These are phyloP conservation scores for Catharanthus roseus DNA, from an alignment of 257 asterid genomes.

Conservation along the genomic window DNA sequence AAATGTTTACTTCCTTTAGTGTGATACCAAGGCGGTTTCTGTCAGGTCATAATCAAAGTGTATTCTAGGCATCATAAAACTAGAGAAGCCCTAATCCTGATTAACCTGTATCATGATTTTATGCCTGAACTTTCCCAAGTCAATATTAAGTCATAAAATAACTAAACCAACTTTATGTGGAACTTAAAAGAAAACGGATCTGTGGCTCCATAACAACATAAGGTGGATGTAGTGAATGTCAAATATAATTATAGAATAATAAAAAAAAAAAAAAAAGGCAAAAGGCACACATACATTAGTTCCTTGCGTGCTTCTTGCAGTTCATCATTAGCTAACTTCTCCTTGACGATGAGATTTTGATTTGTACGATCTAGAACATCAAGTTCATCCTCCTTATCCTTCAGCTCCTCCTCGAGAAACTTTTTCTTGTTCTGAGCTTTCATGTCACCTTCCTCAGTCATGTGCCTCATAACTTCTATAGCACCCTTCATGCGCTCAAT, in stretches of 20 bases:
- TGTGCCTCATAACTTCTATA: no score
- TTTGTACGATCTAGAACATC: constrained; percentile 38
- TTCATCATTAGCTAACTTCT: constrained; percentile 68
- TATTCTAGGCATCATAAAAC: not conserved
- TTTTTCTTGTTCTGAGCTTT: no score
- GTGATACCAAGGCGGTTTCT: not conserved
- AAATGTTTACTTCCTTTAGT: not conserved
- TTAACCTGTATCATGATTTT: not conserved
- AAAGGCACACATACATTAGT: constrained; percentile 55
- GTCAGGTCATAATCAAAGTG: not conserved
- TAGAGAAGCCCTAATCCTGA: not conserved
- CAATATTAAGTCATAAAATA: not conserved
- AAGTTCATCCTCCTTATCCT: constrained; percentile 70
- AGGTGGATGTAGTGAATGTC: not conserved
- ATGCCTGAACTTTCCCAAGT: not conserved
- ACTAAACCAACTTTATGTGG: not conserved
- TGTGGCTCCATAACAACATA: not conserved
- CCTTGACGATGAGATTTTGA: constrained; percentile 55
- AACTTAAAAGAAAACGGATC: not conserved
- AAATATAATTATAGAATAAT: not conserved
- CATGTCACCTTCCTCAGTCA: no score
- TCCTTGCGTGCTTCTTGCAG: constrained; percentile 92
- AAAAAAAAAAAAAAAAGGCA: not conserved
- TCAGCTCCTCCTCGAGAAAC: constrained; percentile 40
- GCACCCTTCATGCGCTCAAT: no score